Conservation (phyloP, 148 eudicot genomes). For the Agrostemma githago region DNA sequence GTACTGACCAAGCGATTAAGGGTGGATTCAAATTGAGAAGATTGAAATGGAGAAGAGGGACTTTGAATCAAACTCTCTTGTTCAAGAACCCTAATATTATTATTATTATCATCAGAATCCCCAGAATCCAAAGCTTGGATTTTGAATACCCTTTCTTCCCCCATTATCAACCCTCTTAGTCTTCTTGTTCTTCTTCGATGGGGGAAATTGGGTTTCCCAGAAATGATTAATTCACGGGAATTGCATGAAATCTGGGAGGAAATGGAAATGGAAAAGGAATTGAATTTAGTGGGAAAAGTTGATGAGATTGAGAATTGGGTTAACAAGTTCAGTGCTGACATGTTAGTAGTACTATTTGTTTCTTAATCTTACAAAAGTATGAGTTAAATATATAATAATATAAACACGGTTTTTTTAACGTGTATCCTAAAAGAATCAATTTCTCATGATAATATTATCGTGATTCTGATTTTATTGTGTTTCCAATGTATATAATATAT, state of each 20-base stretch:
- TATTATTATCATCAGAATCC: constrained; percentile 20
- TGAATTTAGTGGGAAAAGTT: constrained; percentile 19
- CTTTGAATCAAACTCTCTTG: constrained; percentile 32
- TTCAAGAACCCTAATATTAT: constrained; percentile 24
- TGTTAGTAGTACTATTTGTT: not conserved
- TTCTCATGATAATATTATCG: no score
- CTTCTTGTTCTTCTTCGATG: not conserved
- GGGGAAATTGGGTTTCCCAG: constrained; percentile 4
- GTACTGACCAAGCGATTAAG: constrained; percentile 26
- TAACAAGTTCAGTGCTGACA: constrained; percentile 13
- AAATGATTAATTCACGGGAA: constrained; percentile 8
- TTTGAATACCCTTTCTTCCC: constrained; percentile 16
- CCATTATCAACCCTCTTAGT: constrained; percentile 22
- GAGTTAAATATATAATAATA: no score
- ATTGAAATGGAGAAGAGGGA: constrained; percentile 7
- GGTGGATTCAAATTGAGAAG: constrained; percentile 17
- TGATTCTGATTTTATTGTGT: no score
- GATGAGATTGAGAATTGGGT: constrained; percentile 10
- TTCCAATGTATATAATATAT: no score
- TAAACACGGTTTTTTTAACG: no score
- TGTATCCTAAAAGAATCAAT: no score
- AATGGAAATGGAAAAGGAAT: not conserved
- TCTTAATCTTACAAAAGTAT: not conserved
- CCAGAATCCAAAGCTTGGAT: constrained; percentile 23
- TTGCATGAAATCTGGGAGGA: not conserved